phyloP scores from a whole-genome alignment of 75 land plant genomes.

The Pinus taeda region DNA sequence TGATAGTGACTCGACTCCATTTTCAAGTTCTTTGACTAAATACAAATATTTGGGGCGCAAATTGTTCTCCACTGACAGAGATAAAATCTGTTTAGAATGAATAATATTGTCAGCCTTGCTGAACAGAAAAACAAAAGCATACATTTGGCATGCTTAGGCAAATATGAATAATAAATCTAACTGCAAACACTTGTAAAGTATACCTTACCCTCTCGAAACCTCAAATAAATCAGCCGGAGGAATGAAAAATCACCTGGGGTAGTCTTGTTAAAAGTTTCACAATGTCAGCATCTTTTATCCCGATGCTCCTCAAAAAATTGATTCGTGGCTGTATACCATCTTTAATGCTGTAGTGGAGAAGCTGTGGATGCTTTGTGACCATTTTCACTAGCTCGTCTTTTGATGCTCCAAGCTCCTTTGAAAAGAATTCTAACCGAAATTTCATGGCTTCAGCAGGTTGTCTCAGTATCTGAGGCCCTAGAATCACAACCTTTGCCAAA shows the following conservation, averaged over 20 bases:
- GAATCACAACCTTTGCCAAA: slow-evolving; percentile 65
- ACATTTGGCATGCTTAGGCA: not conserved
- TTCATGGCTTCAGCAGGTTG: slow-evolving; percentile 69
- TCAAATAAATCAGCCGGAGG: not conserved
- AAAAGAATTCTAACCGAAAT: slow-evolving; percentile 48
- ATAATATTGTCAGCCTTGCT: not conserved
- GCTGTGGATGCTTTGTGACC: slow-evolving; percentile 88
- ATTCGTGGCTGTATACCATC: slow-evolving; percentile 77
- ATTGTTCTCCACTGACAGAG: slow-evolving; percentile 79
- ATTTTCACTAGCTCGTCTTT: slow-evolving; percentile 70
- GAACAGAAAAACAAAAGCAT: slow-evolving; percentile 7
- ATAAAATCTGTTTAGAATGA: slow-evolving; percentile 54
- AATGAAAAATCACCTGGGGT: slow-evolving; percentile 53
- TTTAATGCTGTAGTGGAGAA: slow-evolving; percentile 84
- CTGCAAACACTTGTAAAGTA: not conserved
- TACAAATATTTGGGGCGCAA: slow-evolving; percentile 76
- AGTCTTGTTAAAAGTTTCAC: slow-evolving; percentile 68
- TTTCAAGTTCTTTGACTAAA: slow-evolving; percentile 66
- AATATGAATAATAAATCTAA: slow-evolving; percentile 1
- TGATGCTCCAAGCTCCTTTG: slow-evolving; percentile 69
- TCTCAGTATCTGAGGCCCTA: slow-evolving; percentile 82
- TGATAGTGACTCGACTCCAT: slow-evolving; percentile 60
- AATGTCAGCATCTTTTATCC: slow-evolving; percentile 68
- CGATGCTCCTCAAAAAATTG: slow-evolving; percentile 81
- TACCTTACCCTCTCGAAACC: not conserved